phyloP scores from a whole-genome alignment of 495 filamentous ascomycete genomes.

The Hyaloscypha bicolor region DNA sequence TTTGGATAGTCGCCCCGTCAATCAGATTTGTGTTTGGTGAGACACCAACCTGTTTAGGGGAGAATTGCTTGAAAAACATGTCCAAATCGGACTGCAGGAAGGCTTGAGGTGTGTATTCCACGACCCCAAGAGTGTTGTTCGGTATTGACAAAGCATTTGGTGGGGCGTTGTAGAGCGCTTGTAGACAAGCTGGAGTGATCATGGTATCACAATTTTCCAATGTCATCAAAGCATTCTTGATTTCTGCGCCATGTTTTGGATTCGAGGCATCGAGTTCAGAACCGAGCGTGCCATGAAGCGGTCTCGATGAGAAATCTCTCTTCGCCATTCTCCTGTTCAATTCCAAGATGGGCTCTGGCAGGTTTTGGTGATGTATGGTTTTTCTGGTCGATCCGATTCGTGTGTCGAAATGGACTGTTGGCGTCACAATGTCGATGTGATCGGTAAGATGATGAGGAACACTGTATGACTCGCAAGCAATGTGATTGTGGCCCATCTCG shows the following conservation, averaged over 20 bases:
- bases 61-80: conserved; percentile 57
- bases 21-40: conserved; percentile 32
- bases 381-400: conserved; percentile 16
- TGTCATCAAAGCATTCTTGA: conserved; percentile 36
- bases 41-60: conserved; percentile 37
- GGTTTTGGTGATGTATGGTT: conserved; percentile 16
- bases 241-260: conserved; percentile 36
- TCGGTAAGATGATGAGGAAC: conserved; percentile 22
- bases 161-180: conserved; percentile 34
- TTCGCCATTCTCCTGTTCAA: conserved; percentile 22
- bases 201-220: conserved; percentile 37
- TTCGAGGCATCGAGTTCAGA: conserved; percentile 24
- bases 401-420: conserved; percentile 30
- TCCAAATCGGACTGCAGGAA: conserved; percentile 59
- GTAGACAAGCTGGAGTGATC: conserved; percentile 39
- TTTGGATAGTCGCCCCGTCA: conserved; percentile 24
- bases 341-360: conserved; percentile 15
- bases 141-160: conserved; percentile 25
- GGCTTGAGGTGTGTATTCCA: conserved; percentile 43
- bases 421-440: conserved; percentile 30
- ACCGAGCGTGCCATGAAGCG: conserved; percentile 17
- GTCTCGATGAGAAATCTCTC: not conserved
- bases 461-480: conserved; percentile 29
- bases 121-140: conserved; percentile 39
- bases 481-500: conserved; percentile 42